Conservation (phyloP, 1,139 yeast species). For the Suzukiozyma palmioleophila region DNA sequence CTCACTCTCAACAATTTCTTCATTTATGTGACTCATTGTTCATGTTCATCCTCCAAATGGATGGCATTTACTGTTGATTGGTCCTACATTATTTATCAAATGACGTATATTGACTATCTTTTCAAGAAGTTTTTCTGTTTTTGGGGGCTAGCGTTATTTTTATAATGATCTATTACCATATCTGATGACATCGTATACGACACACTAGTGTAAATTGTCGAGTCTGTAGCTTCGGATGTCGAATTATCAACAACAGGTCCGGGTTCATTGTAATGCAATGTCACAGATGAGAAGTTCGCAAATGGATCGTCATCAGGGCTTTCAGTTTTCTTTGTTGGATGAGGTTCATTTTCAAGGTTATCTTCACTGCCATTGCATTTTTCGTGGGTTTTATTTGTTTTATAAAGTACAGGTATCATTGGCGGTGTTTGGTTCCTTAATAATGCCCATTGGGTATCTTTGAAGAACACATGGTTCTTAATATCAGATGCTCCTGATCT, state of each 20-base stretch:
- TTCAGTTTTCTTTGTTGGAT: constrained; percentile 22
- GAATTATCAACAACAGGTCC: constrained; percentile 19
- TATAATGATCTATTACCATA: constrained; percentile 4
- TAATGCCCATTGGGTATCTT: constrained; percentile 91
- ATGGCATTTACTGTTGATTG: too few relatives aligned
- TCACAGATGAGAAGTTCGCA: constrained; percentile 81
- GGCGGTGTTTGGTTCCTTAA: constrained; percentile 92
- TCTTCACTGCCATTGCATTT: constrained; percentile 10
- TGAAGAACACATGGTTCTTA: constrained; percentile 85
- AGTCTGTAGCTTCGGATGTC: constrained; percentile 45
- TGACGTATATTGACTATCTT: constrained; percentile 13
- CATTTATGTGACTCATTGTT: too few relatives aligned
- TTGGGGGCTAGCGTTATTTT: constrained; percentile 21
- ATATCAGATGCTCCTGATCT: constrained; percentile 93
- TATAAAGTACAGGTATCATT: constrained; percentile 81
- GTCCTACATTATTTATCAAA: background rate
- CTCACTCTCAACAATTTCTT: too few relatives aligned
- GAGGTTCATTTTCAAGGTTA: constrained; percentile 24
- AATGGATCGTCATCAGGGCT: constrained; percentile 65
- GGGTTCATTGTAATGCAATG: constrained; percentile 69
- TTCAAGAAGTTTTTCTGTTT: constrained; percentile 31
- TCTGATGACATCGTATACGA: constrained; percentile 52
- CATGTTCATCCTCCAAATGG: too few relatives aligned
- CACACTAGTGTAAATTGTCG: constrained; percentile 58
- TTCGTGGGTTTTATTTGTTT: constrained; percentile 30